phyloP scores from a whole-genome alignment of 2,329 filamentous ascomycete genomes.

The Arthrinium puccinioides region DNA sequence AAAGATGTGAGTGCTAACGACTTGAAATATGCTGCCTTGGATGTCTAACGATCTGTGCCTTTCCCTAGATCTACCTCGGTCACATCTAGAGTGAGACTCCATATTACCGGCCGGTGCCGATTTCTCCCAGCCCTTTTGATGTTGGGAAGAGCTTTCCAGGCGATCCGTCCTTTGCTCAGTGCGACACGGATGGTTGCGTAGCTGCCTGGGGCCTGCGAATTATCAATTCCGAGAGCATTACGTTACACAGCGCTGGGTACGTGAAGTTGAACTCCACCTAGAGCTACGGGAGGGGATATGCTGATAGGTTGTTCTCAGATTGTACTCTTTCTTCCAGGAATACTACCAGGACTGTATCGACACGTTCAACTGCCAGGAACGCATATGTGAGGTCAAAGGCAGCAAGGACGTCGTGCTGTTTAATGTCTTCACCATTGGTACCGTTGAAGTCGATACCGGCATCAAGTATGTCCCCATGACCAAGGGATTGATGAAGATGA shows the following conservation, averaged over 20 bases:
- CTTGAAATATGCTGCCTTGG: background rate
- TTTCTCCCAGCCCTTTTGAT: slow-evolving; percentile 30
- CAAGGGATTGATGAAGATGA: too few species aligned
- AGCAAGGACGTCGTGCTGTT: slow-evolving; percentile 10
- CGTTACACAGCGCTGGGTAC: slow-evolving; percentile 35
- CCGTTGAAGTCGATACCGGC: slow-evolving; percentile 7
- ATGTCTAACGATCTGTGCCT: background rate
- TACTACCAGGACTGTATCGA: slow-evolving; percentile 30
- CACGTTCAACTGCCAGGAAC: slow-evolving; percentile 38
- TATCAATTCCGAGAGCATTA: slow-evolving; percentile 36
- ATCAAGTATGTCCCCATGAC: background rate
- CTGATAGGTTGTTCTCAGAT: too few species aligned
- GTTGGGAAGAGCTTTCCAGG: background rate
- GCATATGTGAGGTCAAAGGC: slow-evolving; percentile 10
- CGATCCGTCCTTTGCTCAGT: background rate
- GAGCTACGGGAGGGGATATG: too few species aligned
- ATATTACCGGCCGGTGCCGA: slow-evolving; percentile 39
- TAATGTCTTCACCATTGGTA: slow-evolving; percentile 12
- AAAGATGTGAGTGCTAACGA: slow-evolving; percentile 36
- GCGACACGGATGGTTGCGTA: slow-evolving; percentile 12
- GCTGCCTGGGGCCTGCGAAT: slow-evolving; percentile 45
- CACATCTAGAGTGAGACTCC: slow-evolving; percentile 34
- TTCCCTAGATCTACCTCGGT: slow-evolving; percentile 12
- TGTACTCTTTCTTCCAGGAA: background rate
- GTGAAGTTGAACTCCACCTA: too few species aligned